Conservation (phyloP, 345 rosid genomes). For the Toxicodendron radicans region DNA sequence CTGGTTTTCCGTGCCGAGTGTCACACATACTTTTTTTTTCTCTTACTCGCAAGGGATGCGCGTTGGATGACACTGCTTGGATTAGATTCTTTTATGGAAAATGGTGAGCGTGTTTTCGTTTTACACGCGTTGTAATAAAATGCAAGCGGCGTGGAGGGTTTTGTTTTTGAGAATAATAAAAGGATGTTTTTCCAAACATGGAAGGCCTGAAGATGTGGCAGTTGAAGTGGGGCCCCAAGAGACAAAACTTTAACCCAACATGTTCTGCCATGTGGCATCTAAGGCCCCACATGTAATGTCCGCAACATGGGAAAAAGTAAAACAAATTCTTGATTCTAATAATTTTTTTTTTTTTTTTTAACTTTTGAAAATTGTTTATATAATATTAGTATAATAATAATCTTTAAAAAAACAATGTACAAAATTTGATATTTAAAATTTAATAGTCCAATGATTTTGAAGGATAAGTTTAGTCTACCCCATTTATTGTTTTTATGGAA, state of each 20-base stretch:
- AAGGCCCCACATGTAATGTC: background rate
- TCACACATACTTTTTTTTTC: background rate
- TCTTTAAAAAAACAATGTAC: too few relatives aligned
- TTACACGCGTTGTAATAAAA: background rate
- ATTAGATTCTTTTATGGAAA: too few relatives aligned
- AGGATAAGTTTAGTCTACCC: too few relatives aligned
- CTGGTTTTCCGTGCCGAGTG: constrained; percentile 31
- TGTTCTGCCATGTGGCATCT: constrained; percentile 24
- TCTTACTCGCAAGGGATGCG: background rate
- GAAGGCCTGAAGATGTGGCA: background rate
- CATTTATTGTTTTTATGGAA: too few relatives aligned
- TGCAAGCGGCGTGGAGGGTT: background rate
- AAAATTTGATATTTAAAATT: too few relatives aligned
- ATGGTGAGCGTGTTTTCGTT: too few relatives aligned
- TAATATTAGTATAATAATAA: too few relatives aligned
- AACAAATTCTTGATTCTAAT: too few relatives aligned
- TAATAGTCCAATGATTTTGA: too few relatives aligned
- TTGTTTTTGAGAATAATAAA: background rate
- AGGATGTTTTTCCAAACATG: background rate
- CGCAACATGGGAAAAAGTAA: too few relatives aligned
- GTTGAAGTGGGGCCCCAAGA: background rate
- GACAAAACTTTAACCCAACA: constrained; percentile 14
- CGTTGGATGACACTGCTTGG: background rate
- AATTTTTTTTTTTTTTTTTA: too few relatives aligned
- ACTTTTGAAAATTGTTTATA: too few relatives aligned